Percentiles rank a stretch among this genome's conserved stretches.
These are phyloP conservation scores for Epithemia pelagica DNA, from an alignment of 108 stramenopile species.

Conservation along the genomic window DNA sequence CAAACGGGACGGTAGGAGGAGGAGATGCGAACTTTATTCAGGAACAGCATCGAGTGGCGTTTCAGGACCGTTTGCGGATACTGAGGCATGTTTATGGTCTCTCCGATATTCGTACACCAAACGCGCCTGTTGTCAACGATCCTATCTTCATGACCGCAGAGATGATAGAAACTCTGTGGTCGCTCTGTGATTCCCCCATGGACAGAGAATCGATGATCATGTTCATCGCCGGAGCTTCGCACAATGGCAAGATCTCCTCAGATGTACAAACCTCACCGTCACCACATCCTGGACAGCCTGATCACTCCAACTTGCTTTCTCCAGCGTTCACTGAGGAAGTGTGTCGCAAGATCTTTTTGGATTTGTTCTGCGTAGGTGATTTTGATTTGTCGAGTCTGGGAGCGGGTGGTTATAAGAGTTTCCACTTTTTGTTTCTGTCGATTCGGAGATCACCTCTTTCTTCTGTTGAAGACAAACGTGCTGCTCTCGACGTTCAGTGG, in stretches of 20 bases:
- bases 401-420: slow-evolving; percentile 57
- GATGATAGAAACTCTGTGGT: slow-evolving; percentile 65
- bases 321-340: slow-evolving; percentile 63
- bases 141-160: slow-evolving; percentile 37
- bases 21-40: not conserved
- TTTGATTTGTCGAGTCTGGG: slow-evolving; percentile 56
- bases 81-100: slow-evolving; percentile 75
- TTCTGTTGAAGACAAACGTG: slow-evolving; percentile 7
- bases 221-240: slow-evolving; percentile 68
- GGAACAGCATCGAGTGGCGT: slow-evolving; percentile 3
- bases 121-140: slow-evolving; percentile 3
- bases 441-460: slow-evolving; percentile 24
- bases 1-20: not conserved
- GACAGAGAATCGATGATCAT: slow-evolving; percentile 77
- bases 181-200: slow-evolving; percentile 44
- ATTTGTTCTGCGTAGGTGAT: slow-evolving; percentile 64
- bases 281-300: not conserved
- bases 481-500: slow-evolving; percentile 77
- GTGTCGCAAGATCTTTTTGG: slow-evolving; percentile 48
- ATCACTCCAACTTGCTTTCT: slow-evolving; percentile 19
- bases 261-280: slow-evolving; percentile 6
- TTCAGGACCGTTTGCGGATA: slow-evolving; percentile 57
- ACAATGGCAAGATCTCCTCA: slow-evolving; percentile 1
- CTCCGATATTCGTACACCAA: not conserved
- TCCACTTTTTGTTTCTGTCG: slow-evolving; percentile 53